These are phyloP conservation scores for Penicillium decumbens DNA, from an alignment of 2,329 filamentous ascomycete genomes.

Conservation along the genomic window DNA sequence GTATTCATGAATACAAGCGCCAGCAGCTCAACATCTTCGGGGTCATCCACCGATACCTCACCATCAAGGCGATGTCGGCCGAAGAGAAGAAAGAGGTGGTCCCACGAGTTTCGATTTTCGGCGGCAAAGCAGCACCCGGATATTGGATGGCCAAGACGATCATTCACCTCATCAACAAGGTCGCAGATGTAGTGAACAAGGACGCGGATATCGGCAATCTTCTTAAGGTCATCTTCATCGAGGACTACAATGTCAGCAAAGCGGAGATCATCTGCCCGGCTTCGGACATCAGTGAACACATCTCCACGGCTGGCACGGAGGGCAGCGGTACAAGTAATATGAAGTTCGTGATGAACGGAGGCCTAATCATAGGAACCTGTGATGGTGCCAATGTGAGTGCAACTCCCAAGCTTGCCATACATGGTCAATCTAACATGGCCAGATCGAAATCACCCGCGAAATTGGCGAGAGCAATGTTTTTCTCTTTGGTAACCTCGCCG, in stretches of 20 bases:
- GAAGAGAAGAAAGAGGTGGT: conserved; percentile 82
- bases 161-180: conserved; percentile 92
- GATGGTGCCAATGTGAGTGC: conserved; percentile 85
- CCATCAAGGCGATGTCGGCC: conserved; percentile 76
- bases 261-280: conserved; percentile 94
- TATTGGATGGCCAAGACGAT: conserved; percentile 99
- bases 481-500: conserved; percentile 91
- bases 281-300: conserved; percentile 95
- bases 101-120: conserved; percentile 91
- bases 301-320: conserved; percentile 95
- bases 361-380: conserved; percentile 94
- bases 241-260: conserved; percentile 99
- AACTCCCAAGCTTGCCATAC: background rate
- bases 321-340: conserved; percentile 90
- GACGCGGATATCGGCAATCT: conserved; percentile 88
- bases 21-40: conserved; percentile 99
- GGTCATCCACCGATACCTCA: conserved; percentile 88
- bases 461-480: conserved; percentile 97
- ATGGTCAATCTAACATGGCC: background rate
- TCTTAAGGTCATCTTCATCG: conserved; percentile 93
- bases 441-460: conserved; percentile 97
- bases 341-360: conserved; percentile 98
- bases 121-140: conserved; percentile 92
- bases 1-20: conserved; percentile 98
- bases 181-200: conserved; percentile 84